phyloP scores from a whole-genome alignment of 345 rosid species.

The Xanthoceras sorbifolium region DNA sequence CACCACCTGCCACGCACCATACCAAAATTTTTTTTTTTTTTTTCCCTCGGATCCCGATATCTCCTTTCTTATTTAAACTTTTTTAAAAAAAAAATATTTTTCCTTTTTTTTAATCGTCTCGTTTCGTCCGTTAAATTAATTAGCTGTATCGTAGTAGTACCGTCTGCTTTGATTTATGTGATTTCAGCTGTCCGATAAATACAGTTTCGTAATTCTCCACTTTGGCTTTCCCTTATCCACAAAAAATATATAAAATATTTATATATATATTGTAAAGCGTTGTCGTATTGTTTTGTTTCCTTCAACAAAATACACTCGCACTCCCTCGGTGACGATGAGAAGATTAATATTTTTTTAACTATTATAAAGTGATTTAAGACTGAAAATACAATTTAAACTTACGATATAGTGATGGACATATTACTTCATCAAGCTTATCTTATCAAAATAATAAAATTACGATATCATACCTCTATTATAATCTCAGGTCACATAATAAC shows the following conservation, averaged over 20 bases:
- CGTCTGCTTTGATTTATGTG: not conserved
- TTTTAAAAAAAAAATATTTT: no score
- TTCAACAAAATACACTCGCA: no score
- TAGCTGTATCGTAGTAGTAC: not conserved
- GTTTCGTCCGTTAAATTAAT: conserved; percentile 17
- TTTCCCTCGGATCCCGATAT: conserved; percentile 26
- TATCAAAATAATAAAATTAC: no score
- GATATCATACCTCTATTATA: no score
- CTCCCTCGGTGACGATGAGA: no score
- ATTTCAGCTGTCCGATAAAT: not conserved
- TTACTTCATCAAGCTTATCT: no score
- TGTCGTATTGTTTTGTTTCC: not conserved
- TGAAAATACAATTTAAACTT: no score
- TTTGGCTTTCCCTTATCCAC: not conserved
- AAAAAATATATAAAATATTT: not conserved
- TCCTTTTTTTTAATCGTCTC: not conserved
- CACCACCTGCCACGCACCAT: conserved; percentile 19
- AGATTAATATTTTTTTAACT: no score
- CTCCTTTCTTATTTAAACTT: conserved; percentile 16
- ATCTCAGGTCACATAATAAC: no score
- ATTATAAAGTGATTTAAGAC: no score
- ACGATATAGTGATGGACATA: no score
- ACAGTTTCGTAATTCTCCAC: not conserved
- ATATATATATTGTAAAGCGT: not conserved
- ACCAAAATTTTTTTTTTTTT: conserved; percentile 11